These are phyloP conservation scores for Lentinus brumalis DNA, from an alignment of 768 basidiomycete species.

Conservation along the genomic window DNA sequence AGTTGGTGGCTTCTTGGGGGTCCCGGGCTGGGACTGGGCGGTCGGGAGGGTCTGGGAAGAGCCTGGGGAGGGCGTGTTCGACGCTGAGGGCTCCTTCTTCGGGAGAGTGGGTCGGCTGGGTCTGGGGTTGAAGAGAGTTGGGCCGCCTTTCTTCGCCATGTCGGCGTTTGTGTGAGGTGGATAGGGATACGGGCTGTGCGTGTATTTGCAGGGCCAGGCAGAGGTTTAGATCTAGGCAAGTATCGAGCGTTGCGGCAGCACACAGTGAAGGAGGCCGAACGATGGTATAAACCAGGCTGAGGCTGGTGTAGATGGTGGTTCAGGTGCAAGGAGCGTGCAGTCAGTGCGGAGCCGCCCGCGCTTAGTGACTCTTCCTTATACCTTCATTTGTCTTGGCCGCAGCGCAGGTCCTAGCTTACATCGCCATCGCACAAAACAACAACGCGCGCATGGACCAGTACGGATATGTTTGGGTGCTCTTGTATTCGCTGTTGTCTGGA, in stretches of 20 bases:
- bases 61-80: slow-evolving; percentile 17
- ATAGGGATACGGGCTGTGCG: background rate
- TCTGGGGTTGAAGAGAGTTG: slow-evolving; percentile 65
- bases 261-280: slow-evolving; percentile 2
- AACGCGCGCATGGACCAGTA: background rate
- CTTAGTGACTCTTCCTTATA: slow-evolving; percentile 6
- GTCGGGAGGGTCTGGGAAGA: slow-evolving; percentile 1
- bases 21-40: slow-evolving; percentile 13
- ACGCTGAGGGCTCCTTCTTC: slow-evolving; percentile 16
- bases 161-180: background rate
- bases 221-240: background rate
- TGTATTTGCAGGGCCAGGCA: background rate
- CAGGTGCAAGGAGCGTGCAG: slow-evolving; percentile 38
- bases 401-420: background rate
- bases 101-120: slow-evolving; percentile 47
- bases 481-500: slow-evolving; percentile 8
- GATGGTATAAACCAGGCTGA: slow-evolving; percentile 12
- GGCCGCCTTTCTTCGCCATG: slow-evolving; percentile 20
- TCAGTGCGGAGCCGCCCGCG: slow-evolving; percentile 18
- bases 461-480: background rate
- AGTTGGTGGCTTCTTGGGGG: slow-evolving; percentile 14
- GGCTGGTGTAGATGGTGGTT: slow-evolving; percentile 41
- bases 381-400: too few relatives aligned
- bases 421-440: background rate
- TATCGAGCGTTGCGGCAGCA: slow-evolving; percentile 4